Evolutionary conservation across 441 rosid genomes (phyloP), one percentile per base, ranked within the genome.

Genomic region (Biscutella auriculata): DNA sequence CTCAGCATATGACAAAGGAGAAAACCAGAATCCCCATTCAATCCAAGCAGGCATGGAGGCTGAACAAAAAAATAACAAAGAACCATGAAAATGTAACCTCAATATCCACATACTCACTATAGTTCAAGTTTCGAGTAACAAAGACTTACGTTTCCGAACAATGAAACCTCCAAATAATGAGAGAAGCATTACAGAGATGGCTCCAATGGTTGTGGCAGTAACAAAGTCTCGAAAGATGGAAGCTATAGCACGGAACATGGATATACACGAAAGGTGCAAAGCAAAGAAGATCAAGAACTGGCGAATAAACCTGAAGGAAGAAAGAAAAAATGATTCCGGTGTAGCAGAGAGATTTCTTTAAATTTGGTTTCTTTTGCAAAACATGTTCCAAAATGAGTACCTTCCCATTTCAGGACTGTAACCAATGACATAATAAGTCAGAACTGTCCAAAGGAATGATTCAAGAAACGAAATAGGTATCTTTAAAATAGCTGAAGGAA

Each of bases 21-120:
- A 73, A 16, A 83, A 21, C 93, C 93, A 83, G 64, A 87, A 85
- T 17, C 77, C 90, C 90, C 96, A 88, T 16, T 59, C 37, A 60
- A 85, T 53, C 96, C 90, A 85, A 54, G 41, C 41, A 51, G 90
- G 87, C 72, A 81, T 70, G 28, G 80, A 69, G 8, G 78, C 87
- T 84, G 80, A 35, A 26, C 33, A 15, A 4, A 28, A 3, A 37
- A 25, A 13, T 7, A 16, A 28, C 11, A 45, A 9, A 25, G 43
- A 4, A 35, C 3, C n/a, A 8, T 15, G 13, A 34, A n/a, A 36
- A 29, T 34, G 42, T 12, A 28, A 26, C 14, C 29, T 26, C 14
- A 0, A 3, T 4, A 12, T 13, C 16, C 1, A 54, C 11, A 9
- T 33, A 34, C 9, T 28, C 23, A 19, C 23, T 12, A 4, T 6